These are phyloP conservation scores for Tulasnella sp. DNA, from an alignment of 768 basidiomycete genomes.

Conservation along the genomic window DNA sequence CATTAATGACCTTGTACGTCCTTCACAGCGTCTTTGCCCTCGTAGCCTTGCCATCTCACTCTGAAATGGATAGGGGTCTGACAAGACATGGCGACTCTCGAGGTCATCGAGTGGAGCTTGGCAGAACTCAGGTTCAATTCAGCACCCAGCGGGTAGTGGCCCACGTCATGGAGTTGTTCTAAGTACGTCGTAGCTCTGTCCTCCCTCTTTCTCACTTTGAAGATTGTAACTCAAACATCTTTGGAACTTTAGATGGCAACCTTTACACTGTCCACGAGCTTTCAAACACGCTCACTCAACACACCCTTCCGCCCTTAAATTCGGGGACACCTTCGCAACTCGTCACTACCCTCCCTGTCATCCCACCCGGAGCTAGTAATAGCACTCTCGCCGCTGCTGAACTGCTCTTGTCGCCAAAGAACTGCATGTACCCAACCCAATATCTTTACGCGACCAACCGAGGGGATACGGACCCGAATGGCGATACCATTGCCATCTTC, in stretches of 20 bases:
- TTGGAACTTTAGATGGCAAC: conserved; percentile 7
- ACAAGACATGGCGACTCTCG: conserved; percentile 23
- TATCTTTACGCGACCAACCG: conserved; percentile 24
- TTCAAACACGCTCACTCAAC: conserved; percentile 22
- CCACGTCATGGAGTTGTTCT: conserved; percentile 22
- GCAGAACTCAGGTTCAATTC: conserved; percentile 16
- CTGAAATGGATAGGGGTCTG: conserved; percentile 18
- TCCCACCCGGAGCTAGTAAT: conserved; percentile 18
- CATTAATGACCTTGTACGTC: conserved; percentile 7
- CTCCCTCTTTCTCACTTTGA: not conserved
- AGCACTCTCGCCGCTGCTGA: conserved; percentile 15
- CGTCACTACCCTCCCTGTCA: conserved; percentile 18
- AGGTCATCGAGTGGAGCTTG: conserved; percentile 9
- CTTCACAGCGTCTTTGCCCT: not conserved
- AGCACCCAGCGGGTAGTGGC: conserved; percentile 21
- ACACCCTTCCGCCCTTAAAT: conserved; percentile 21
- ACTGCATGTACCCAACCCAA: conserved; percentile 10
- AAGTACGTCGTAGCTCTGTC: not conserved
- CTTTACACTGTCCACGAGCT: conserved; percentile 25
- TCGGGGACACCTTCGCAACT: conserved; percentile 1
- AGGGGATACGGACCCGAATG: conserved; percentile 12
- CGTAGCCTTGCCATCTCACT: not conserved
- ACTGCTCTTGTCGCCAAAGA: conserved; percentile 14
- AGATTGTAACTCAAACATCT: not conserved
- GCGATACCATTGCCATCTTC: conserved; percentile 23